Evolutionary conservation across 257 asterid species (phyloP).

Genomic region (Voacanga thouarsii): DNA sequence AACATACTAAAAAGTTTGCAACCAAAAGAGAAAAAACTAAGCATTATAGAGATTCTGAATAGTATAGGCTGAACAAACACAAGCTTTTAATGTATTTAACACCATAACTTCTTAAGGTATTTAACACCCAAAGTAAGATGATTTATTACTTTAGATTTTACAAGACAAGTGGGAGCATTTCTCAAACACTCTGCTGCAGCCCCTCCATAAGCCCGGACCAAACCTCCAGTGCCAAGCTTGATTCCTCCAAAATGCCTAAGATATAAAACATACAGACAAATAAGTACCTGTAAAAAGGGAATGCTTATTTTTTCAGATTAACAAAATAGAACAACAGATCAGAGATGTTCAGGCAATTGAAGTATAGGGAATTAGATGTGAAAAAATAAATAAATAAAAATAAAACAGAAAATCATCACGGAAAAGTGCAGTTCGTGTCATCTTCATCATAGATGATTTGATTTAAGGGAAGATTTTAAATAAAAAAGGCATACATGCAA

Average conservation of each 20-base stretch:
- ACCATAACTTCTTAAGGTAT: not conserved
- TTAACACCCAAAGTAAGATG: not conserved
- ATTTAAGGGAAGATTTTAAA: not conserved
- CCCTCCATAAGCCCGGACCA: constrained; percentile 97
- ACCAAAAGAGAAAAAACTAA: not conserved
- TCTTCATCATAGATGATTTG: not conserved
- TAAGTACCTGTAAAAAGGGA: not conserved
- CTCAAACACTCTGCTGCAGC: constrained; percentile 81
- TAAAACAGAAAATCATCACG: not conserved
- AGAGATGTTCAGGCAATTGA: not conserved
- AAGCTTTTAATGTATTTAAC: not conserved
- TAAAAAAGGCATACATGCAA: not conserved
- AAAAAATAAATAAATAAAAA: not conserved
- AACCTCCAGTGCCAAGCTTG: constrained; percentile 97
- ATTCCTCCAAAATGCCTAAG: constrained; percentile 88
- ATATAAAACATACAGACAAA: constrained; percentile 6
- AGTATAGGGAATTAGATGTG: not conserved
- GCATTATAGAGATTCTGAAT: not conserved
- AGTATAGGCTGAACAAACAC: not conserved
- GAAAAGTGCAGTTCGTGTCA: not conserved
- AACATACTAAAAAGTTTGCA: constrained; percentile 8
- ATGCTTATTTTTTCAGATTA: not conserved
- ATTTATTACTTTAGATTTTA: constrained; percentile 71
- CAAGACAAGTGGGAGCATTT: constrained; percentile 70
- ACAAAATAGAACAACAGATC: not conserved